These are phyloP conservation scores for Colletotrichum sp. DNA, from an alignment of 2,329 filamentous ascomycete species.

Conservation along the genomic window DNA sequence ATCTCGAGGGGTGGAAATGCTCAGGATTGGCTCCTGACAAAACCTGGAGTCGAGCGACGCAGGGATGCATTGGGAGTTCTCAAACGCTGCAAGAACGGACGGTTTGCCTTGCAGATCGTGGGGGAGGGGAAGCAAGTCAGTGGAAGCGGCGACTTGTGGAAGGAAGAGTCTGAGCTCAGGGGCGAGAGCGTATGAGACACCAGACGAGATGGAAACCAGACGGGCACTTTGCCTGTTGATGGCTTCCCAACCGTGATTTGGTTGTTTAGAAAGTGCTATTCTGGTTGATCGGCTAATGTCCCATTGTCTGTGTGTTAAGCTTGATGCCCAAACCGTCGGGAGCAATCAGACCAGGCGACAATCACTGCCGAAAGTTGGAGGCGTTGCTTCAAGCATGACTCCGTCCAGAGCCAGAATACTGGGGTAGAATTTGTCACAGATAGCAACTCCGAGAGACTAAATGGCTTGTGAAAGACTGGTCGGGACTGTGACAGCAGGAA, in stretches of 20 bases:
- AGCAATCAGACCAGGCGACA: background rate
- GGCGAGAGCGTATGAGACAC: background rate
- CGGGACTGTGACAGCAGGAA: rapidly evolving
- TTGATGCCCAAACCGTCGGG: background rate
- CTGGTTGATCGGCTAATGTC: background rate
- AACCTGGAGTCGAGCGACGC: background rate
- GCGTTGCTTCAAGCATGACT: background rate
- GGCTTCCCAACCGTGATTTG: background rate
- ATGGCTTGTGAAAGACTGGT: background rate
- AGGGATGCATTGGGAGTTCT: constrained; percentile 6
- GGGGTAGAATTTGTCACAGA: background rate
- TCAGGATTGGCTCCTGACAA: background rate
- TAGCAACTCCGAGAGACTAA: rapidly evolving
- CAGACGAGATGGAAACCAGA: constrained; percentile 1
- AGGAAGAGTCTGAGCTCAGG: background rate
- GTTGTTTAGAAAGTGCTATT: background rate
- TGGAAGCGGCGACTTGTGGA: background rate
- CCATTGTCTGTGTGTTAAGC: background rate
- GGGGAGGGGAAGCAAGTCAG: background rate
- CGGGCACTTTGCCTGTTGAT: background rate
- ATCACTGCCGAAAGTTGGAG: background rate
- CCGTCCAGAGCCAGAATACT: background rate
- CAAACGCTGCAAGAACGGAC: constrained; percentile 8
- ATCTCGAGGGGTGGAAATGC: background rate
- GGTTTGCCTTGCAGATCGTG: background rate